These are phyloP conservation scores for Leccinum disarticulatum DNA, from an alignment of 768 basidiomycete species.

Conservation along the genomic window DNA sequence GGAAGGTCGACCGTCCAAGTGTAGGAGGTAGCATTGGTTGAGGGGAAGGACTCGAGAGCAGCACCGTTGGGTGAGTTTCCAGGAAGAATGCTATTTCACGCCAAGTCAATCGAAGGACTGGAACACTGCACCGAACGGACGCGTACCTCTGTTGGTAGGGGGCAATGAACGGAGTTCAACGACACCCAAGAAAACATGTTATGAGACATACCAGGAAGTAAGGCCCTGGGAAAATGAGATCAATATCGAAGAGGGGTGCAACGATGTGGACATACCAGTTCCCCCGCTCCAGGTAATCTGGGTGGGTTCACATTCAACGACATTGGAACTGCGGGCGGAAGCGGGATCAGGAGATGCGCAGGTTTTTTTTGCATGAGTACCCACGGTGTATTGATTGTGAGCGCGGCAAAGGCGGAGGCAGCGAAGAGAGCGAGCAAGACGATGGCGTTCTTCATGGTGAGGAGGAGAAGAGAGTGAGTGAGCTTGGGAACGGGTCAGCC, in stretches of 20 bases:
- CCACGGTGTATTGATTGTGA: conserved; percentile 72
- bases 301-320: conserved; percentile 58
- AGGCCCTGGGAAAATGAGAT: conserved; percentile 42
- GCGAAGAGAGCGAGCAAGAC: conserved; percentile 43
- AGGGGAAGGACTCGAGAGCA: conserved; percentile 49
- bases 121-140: neutral
- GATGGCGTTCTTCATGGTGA: conserved; percentile 48
- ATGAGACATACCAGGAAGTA: conserved; percentile 58
- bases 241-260: neutral
- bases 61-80: conserved; percentile 45
- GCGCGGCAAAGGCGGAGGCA: conserved; percentile 41
- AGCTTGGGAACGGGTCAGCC: conserved; percentile 9
- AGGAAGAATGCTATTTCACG: conserved; percentile 48
- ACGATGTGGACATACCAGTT: conserved; percentile 40
- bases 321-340: conserved; percentile 38
- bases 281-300: conserved; percentile 58
- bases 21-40: conserved; percentile 37
- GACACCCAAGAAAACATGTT: neutral
- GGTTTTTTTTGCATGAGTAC: conserved; percentile 25
- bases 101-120: neutral
- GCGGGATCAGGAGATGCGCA: conserved; percentile 2
- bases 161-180: neutral
- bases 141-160: conserved; percentile 39
- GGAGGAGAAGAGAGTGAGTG: conserved; percentile 15
- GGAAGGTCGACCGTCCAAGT: conserved; percentile 58